Base-by-base conservation (phyloP, 2,329 filamentous ascomycete genomes). In the Atkinsonella hypoxylon region DNA sequence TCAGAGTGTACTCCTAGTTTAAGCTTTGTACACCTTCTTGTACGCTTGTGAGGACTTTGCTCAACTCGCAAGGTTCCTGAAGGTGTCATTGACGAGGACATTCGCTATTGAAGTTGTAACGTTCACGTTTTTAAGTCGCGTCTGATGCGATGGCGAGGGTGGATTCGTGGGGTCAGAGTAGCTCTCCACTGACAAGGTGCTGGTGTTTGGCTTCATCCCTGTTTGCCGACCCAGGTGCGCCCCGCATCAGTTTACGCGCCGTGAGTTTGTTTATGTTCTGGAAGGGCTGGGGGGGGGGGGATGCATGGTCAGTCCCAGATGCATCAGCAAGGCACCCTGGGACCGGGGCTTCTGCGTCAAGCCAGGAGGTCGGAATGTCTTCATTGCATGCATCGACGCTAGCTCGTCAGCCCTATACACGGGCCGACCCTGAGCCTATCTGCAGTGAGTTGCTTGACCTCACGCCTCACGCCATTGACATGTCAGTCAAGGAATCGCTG, bases 371-470 rank as follows among this genome's bases (percentile, higher is more conserved):
- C 45, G 51, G 48, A 50, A 53, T 53, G 48, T 50, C 51, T 50
- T 53, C 51, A 48, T 38, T 44, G 38, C 46, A 51, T 45, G 46
- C 46, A 44, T 47, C 38, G 11, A 42, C 40, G 38, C 40, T 51
- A 48, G 38, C 17, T 34, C 48, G 30, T 53, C 51, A 53, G 51
- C 51, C 51, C 51, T 53, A 53, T 44, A 47, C 45, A 49, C 51
- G 51, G 51, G 48, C 51, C 51, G 48, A 43, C 44, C 48, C 44
- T 40, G 44, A 53, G 18, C 48, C 22, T 6, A 26, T 26, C n/a
- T 53, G 51, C 45, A 39, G 50, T 39, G 32, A 45, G 51, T 47
- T 39, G 48, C 39, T 31, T 30, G 38, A 52, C 47, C 43, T 41
- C 46, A 47, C 51, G 48, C 36, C 48, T 15, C 30, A 45, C 47